phyloP scores from a whole-genome alignment of 805 yeast genomes.

The Wickerhamomyces xylosicus region DNA sequence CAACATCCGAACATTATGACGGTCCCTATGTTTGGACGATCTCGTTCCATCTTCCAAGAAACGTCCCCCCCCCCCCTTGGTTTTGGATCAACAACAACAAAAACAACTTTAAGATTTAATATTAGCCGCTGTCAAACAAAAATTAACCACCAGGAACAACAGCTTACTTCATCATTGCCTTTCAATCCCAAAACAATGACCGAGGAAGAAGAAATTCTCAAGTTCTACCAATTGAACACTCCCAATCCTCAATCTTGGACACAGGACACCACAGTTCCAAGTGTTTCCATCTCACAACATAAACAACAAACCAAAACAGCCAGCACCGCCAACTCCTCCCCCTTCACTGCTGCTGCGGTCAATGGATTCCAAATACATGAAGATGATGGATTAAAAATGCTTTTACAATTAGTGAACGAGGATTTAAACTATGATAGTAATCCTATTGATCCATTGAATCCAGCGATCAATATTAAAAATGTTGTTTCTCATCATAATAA shows the following conservation, averaged over 20 bases:
- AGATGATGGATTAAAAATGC: slow-evolving; percentile 6
- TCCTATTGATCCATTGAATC: slow-evolving; percentile 49
- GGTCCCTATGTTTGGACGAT: no score
- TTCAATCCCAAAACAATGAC: no score
- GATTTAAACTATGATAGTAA: slow-evolving; percentile 18
- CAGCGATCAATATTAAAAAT: slow-evolving; percentile 6
- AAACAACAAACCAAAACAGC: slow-evolving; percentile 20
- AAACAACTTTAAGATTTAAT: no score
- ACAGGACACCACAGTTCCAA: slow-evolving; percentile 20
- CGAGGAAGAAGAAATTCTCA: slow-evolving; percentile 20
- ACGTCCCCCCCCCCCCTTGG: no score
- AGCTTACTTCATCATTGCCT: no score
- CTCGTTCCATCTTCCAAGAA: no score
- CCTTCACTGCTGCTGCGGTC: neutral
- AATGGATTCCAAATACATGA: slow-evolving; percentile 1
- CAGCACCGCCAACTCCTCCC: no score
- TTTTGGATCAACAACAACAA: no score
- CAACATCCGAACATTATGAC: no score
- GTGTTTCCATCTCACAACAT: slow-evolving; percentile 13
- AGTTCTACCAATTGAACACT: slow-evolving; percentile 34
- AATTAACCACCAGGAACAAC: no score
- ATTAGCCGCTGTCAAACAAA: no score
- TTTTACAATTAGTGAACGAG: slow-evolving; percentile 14
- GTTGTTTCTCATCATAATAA: slow-evolving; percentile 23
- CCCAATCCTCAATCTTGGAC: slow-evolving; percentile 31